phyloP scores from a whole-genome alignment of 225 moss, liverwort and hornwort species.

The Straminergon stramineum region DNA sequence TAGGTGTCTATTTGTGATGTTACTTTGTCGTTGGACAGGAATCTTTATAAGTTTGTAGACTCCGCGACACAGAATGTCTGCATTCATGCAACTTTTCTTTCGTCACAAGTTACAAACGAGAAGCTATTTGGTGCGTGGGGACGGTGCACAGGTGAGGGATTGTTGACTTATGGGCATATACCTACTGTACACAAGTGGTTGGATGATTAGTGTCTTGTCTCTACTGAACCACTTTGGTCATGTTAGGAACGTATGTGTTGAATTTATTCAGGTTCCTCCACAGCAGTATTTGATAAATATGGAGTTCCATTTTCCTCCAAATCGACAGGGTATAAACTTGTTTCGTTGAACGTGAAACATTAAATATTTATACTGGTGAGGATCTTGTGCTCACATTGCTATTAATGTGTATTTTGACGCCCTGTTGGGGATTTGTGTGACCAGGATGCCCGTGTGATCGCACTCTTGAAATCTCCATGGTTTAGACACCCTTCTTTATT shows the following conservation, averaged over 20 bases:
- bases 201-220: background rate
- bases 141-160: background rate
- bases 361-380: background rate
- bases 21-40: background rate
- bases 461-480: background rate
- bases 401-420: background rate
- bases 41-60: background rate
- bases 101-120: background rate
- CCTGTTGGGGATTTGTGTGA: background rate
- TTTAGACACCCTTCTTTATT: background rate
- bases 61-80: background rate
- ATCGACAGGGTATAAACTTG: background rate
- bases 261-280: background rate
- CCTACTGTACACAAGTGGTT: background rate
- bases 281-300: background rate
- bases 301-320: rapidly evolving
- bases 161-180: background rate
- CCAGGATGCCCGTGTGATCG: background rate
- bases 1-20: background rate
- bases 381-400: background rate
- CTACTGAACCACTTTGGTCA: background rate
- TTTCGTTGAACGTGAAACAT: background rate
- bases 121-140: background rate
- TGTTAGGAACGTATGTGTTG: background rate
- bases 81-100: background rate